These are phyloP conservation scores for Podosphaera xanthii DNA, from an alignment of 2,329 filamentous ascomycete species.

Conservation along the genomic window DNA sequence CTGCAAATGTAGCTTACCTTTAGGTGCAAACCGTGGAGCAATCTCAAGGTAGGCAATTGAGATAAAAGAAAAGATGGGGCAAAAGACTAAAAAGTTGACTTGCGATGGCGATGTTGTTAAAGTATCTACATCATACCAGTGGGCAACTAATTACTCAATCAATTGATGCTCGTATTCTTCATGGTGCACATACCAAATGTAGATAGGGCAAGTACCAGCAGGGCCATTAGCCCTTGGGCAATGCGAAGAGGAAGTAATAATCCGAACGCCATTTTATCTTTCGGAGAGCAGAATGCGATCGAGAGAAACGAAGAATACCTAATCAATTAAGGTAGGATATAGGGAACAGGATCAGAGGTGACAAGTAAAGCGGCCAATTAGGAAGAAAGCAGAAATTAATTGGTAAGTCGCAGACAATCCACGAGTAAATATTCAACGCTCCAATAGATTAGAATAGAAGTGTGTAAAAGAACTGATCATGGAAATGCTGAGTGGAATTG, in stretches of 20 bases:
- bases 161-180: conserved; percentile 3
- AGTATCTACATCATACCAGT: conserved; percentile 36
- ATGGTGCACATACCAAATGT: conserved; percentile 22
- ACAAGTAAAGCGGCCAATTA: too few relatives aligned
- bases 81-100: conserved; percentile 34
- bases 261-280: conserved; percentile 19
- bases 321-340: too few relatives aligned
- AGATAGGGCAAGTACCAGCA: conserved; percentile 25
- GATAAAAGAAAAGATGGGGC: conserved; percentile 28
- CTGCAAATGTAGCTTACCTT: conserved; percentile 6
- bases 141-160: conserved; percentile 23
- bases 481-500: too few relatives aligned
- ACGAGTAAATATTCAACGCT: too few relatives aligned
- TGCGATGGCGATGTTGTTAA: conserved; percentile 29
- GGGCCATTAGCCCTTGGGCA: conserved; percentile 22
- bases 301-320: too few relatives aligned
- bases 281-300: background rate
- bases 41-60: conserved; percentile 31
- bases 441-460: too few relatives aligned
- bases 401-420: too few relatives aligned
- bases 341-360: too few relatives aligned
- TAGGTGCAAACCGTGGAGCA: conserved; percentile 20
- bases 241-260: conserved; percentile 23
- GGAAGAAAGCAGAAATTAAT: too few relatives aligned
- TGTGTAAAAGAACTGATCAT: too few relatives aligned